A percentile compares a stretch with the other conserved stretches of the same genome.
phyloP scores from a whole-genome alignment of 1,284 basidiomycete species.

The Moesziomyces globuligerus region DNA sequence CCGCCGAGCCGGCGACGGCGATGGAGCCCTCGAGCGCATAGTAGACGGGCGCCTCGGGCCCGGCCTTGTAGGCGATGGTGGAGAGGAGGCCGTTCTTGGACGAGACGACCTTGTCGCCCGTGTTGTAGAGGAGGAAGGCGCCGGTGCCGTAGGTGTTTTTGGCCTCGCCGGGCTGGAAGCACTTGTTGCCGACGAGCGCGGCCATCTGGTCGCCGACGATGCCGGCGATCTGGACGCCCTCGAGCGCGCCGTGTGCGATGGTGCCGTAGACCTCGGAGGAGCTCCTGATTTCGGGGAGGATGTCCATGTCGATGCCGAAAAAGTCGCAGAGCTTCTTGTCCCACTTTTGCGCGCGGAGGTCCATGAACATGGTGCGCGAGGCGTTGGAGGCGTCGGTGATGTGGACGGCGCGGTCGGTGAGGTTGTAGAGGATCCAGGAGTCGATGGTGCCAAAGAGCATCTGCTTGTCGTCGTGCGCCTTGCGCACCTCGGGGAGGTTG shows the following conservation, averaged over 20 bases:
- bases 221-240: constrained; percentile 85
- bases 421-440: constrained; percentile 92
- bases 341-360: constrained; percentile 84
- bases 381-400: constrained; percentile 96
- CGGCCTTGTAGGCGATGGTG: constrained; percentile 94
- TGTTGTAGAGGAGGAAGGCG: constrained; percentile 93
- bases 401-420: constrained; percentile 87
- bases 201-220: constrained; percentile 97
- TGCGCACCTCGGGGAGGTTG: constrained; percentile 80
- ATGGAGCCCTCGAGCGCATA: constrained; percentile 96
- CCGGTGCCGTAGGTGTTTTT: constrained; percentile 77
- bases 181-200: constrained; percentile 92
- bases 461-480: constrained; percentile 83
- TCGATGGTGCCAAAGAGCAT: constrained; percentile 94
- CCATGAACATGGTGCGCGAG: constrained; percentile 91
- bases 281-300: constrained; percentile 87
- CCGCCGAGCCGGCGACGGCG: constrained; percentile 91
- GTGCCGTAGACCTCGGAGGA: constrained; percentile 91
- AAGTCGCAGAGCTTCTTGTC: constrained; percentile 84
- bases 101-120: constrained; percentile 84
- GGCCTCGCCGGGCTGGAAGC: constrained; percentile 63
- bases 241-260: constrained; percentile 76
- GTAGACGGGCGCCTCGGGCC: constrained; percentile 79
- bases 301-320: constrained; percentile 81
- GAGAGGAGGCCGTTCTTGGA: constrained; percentile 88